Conservation (phyloP, 805 yeast species). For the Cyberlindnera galapagoensis region DNA sequence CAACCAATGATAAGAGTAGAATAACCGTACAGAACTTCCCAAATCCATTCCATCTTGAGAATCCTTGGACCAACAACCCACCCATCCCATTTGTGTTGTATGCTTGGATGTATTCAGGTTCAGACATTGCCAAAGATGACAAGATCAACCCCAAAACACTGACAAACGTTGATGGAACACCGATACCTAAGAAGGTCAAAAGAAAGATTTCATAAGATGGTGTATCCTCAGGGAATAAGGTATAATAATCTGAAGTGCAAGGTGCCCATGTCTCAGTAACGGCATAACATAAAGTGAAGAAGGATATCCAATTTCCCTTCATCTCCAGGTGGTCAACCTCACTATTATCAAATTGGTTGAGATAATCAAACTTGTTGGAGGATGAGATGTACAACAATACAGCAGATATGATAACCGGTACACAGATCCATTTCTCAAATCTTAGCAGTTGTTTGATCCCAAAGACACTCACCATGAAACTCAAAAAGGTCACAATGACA, state of each 20-base stretch:
- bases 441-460: constrained; percentile 69
- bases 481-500: constrained; percentile 55
- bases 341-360: constrained; percentile 28
- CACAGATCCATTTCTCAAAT: constrained; percentile 61
- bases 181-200: constrained; percentile 60
- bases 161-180: constrained; percentile 69
- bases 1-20: constrained; percentile 66
- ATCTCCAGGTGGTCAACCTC: constrained; percentile 33
- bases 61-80: constrained; percentile 61
- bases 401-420: constrained; percentile 65
- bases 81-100: constrained; percentile 65
- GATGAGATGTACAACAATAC: constrained; percentile 61
- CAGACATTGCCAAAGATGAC: constrained; percentile 56
- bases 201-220: constrained; percentile 47
- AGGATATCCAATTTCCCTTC: constrained; percentile 65
- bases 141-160: constrained; percentile 68
- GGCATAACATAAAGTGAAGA: constrained; percentile 67
- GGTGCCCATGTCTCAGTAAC: constrained; percentile 89
- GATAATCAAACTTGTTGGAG: constrained; percentile 37
- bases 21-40: constrained; percentile 72
- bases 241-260: constrained; percentile 77
- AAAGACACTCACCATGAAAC: constrained; percentile 63
- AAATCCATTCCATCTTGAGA: constrained; percentile 63
- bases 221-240: constrained; percentile 69
- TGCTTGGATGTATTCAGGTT: constrained; percentile 49